A percentile compares a stretch with the other conserved stretches of the same genome.
Conservation (phyloP, 2,329 filamentous ascomycete genomes). For the Neophaeococcomyces aloes region DNA sequence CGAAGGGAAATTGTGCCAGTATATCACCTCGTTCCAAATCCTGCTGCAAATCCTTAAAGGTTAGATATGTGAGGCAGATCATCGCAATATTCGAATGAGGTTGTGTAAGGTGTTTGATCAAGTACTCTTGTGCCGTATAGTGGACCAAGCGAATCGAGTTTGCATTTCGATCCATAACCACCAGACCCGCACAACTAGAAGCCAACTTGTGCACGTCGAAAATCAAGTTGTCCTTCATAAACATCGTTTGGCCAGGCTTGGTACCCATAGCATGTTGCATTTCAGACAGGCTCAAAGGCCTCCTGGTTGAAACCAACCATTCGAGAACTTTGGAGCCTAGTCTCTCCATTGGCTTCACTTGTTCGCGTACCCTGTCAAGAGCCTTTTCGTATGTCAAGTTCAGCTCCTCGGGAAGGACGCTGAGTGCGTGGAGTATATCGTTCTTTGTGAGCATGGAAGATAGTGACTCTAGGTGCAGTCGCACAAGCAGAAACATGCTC, state of each 20-base stretch:
- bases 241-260: conserved; percentile 11
- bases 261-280: conserved; percentile 24
- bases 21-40: too few relatives aligned
- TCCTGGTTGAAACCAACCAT: conserved; percentile 18
- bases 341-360: too few relatives aligned
- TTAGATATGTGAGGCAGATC: too few relatives aligned
- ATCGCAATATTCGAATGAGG: too few relatives aligned
- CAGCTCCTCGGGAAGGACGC: neutral
- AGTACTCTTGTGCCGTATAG: conserved; percentile 40
- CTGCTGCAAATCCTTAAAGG: too few relatives aligned
- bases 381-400: conserved; percentile 11
- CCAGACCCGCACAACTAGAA: conserved; percentile 21
- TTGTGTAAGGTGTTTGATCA: conserved; percentile 26
- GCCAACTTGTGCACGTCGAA: conserved; percentile 15
- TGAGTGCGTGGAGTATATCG: neutral
- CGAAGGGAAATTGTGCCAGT: too few relatives aligned
- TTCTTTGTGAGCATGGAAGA: neutral
- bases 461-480: conserved; percentile 4
- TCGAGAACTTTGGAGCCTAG: conserved; percentile 17
- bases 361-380: conserved; percentile 14
- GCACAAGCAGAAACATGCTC: conserved; percentile 11
- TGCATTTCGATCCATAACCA: conserved; percentile 17
- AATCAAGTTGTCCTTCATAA: conserved; percentile 19
- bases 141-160: conserved; percentile 27
- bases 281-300: conserved; percentile 18